Evolutionary conservation across 2,329 filamentous ascomycete species (phyloP), one percentile per base, ranked within the genome.

Genomic region (Huntiella decipiens): DNA sequence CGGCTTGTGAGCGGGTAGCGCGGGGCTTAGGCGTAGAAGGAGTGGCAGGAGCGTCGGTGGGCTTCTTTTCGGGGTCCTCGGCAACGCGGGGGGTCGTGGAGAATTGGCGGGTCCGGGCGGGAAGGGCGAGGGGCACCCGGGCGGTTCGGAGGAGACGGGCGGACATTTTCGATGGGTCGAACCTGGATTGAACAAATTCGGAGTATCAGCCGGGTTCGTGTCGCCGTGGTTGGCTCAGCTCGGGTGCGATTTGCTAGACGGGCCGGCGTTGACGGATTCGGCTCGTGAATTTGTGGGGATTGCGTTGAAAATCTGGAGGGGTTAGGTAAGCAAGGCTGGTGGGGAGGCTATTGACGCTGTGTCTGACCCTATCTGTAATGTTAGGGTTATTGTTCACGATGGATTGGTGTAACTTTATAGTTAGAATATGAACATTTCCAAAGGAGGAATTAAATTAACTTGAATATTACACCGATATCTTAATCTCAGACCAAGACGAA

Each of bases 61-160:
- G 46, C 47, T 45, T 48, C 46, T 50, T 51, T 41, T 52, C 53
- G 44, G 51, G 45, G 45, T 62, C 58, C 50, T 56, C 56, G 45
- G 54, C 53, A 41, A 57, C 54, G 51, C 56, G n/a, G 41, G 40
- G 33, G 32, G 61, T 59, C 37, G 62, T 64, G 41, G 63, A 64
- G 53, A 64, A 62, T 28, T 7, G 22, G 6, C 22, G 22, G 39
- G 43, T 38, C 15, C 47, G 46, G 19, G 34, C 37, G 33, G 39
- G 34, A 10, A 41, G 32, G 34, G 42, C 33, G 13, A 47, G 43
- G 32, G 41, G 43, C 46, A 49, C 47, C 28, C 36, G 13, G 45
- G 51, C 49, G 45, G 45, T 45, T n/a, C 49, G 49, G 34, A 52
- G 35, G 42, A 52, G 31, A 12, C 38, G 35, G 37, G 49, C 41